Evolutionary conservation across 768 basidiomycete species (phyloP).

Genomic region (Royoungia palumana): DNA sequence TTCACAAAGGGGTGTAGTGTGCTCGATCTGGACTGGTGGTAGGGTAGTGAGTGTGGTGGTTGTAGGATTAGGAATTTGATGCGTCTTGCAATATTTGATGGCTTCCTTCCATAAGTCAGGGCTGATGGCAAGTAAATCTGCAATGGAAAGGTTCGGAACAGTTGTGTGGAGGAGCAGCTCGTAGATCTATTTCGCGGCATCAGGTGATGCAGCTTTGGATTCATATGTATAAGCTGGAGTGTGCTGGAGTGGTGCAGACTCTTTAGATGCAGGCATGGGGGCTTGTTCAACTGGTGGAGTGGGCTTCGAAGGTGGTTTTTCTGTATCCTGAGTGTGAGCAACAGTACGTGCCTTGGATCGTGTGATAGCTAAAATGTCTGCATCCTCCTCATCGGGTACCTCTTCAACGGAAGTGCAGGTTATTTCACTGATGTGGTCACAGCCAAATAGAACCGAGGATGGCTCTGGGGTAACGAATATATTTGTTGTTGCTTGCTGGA

Average conservation of each 20-base stretch:
- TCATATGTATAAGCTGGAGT: conserved; percentile 6
- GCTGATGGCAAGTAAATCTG: conserved; percentile 15
- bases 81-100: conserved; percentile 2
- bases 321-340: too few species aligned
- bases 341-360: too few species aligned
- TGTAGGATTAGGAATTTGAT: neutral
- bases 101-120: conserved; percentile 8
- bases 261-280: too few species aligned
- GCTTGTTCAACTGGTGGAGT: too few species aligned
- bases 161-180: conserved; percentile 3
- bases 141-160: neutral
- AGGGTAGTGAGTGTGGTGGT: neutral
- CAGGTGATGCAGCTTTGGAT: conserved; percentile 5
- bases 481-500: too few species aligned
- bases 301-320: too few species aligned
- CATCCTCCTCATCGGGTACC: too few species aligned
- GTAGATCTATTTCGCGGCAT: neutral
- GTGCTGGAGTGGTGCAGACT: neutral
- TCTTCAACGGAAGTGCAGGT: too few species aligned
- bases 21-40: conserved; percentile 3
- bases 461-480: too few species aligned
- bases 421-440: too few species aligned
- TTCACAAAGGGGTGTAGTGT: neutral
- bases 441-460: too few species aligned
- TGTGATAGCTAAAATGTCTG: too few species aligned